phyloP scores from a whole-genome alignment of 345 rosid genomes.

The Syzygium grande region DNA sequence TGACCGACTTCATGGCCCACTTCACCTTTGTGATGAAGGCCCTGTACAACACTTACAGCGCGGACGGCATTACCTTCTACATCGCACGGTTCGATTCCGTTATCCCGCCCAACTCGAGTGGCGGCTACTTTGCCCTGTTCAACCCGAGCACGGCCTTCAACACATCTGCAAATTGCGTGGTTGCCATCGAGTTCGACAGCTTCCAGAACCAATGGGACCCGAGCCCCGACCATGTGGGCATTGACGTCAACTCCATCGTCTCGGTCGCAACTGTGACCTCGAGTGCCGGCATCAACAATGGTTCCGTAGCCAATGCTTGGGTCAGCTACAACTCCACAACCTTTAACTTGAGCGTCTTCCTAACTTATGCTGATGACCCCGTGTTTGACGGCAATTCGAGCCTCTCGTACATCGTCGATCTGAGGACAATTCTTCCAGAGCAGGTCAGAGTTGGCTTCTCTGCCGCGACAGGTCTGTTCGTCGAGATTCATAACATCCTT shows the following conservation, averaged over 20 bases:
- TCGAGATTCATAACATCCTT: conserved; percentile 24
- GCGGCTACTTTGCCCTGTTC: conserved; percentile 37
- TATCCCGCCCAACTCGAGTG: conserved; percentile 30
- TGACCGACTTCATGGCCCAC: conserved; percentile 42
- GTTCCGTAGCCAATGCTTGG: conserved; percentile 36
- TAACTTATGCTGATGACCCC: conserved; percentile 29
- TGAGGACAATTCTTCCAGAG: conserved; percentile 29
- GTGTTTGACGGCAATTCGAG: conserved; percentile 15
- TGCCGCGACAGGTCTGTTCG: conserved; percentile 33
- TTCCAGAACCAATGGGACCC: conserved; percentile 36
- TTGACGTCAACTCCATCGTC: conserved; percentile 36
- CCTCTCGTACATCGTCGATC: conserved; percentile 24
- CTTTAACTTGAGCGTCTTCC: conserved; percentile 35
- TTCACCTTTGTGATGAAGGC: conserved; percentile 30
- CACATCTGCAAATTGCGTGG: conserved; percentile 14
- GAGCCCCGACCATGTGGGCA: conserved; percentile 37
- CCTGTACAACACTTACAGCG: background rate
- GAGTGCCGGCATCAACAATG: conserved; percentile 28
- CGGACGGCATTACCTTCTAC: conserved; percentile 47
- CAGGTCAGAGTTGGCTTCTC: conserved; percentile 39
- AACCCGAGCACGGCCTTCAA: background rate
- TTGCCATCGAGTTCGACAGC: conserved; percentile 52
- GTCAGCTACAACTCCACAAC: conserved; percentile 38
- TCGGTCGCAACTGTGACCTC: conserved; percentile 19
- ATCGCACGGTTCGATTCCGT: conserved; percentile 28